These are phyloP conservation scores for Umbelopsis vinacea DNA, from an alignment of 192 early-diverging fungal genomes.

Conservation along the genomic window DNA sequence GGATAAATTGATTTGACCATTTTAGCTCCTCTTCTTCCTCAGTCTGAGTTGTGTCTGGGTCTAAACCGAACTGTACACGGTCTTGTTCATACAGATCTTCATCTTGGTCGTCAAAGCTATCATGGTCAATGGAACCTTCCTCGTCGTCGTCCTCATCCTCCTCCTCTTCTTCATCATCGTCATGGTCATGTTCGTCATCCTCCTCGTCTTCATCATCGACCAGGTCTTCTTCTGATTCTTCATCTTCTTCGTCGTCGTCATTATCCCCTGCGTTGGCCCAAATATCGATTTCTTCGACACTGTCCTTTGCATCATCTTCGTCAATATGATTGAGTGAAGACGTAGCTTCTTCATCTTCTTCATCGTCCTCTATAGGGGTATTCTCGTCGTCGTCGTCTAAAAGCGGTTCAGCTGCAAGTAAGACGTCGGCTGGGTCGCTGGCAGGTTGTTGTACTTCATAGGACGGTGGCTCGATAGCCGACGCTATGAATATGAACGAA, in stretches of 20 bases:
- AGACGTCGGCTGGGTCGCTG: background rate
- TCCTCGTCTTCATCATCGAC: conserved; percentile 7
- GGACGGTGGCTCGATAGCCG: background rate
- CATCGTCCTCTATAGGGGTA: conserved; percentile 10
- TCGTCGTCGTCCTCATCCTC: background rate
- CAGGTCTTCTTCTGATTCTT: conserved; percentile 22
- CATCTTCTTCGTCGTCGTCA: background rate
- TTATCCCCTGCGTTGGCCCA: conserved; percentile 17
- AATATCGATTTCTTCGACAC: conserved; percentile 23
- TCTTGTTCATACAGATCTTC: conserved; percentile 6
- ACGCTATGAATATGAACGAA: background rate
- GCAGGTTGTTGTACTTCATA: background rate
- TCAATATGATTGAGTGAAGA: conserved; percentile 18
- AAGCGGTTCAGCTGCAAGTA: background rate
- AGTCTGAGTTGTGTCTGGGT: background rate
- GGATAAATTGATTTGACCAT: background rate
- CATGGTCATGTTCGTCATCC: conserved; percentile 7
- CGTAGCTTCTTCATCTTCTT: conserved; percentile 18
- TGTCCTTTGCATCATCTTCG: conserved; percentile 19
- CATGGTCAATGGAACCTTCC: background rate
- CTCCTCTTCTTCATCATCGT: background rate
- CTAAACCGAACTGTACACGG: background rate
- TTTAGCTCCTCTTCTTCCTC: background rate
- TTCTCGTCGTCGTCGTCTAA: conserved; percentile 19
- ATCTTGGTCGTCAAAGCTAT: background rate